Evolutionary conservation across 768 basidiomycete genomes (phyloP), one percentile per base, ranked within the genome.

Genomic region (Suillus bovinus): DNA sequence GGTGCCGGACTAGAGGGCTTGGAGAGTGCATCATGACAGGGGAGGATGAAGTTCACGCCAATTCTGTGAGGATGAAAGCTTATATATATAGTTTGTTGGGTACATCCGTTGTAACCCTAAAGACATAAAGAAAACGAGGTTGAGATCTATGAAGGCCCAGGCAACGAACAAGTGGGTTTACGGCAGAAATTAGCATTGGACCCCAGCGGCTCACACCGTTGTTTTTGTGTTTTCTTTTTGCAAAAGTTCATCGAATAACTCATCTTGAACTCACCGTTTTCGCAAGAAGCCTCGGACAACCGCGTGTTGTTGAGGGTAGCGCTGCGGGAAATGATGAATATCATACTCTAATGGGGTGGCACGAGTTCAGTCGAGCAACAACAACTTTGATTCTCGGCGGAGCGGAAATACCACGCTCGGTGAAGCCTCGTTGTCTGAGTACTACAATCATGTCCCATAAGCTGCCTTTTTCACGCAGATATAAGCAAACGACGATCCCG

Each of bases 131-230:
- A 61, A 60, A 65, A 65, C 66, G 64, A 66, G 64, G 66, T 13
- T 24, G 4, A 64, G 44, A 60, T 67, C 64, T 65, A 65, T 65
- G 64, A 67, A 62, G 54, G 64, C 55, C 64, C 64, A 62, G 66
- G 52, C 63, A 63, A 46, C 33, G 20, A 52, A 22, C 46, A 29
- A n/a, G 60, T 36, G 29, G 34, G 22, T 55, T 62, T 67, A 63
- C 66, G 66, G 60, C 58, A 67, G 7, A 62, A 67, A 63, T 67
- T 72, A 71, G 66, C 71, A 68, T 71, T 72, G 64, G 58, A 70
- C 60, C 54, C 27, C 70, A 72, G 71, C 70, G 70, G 60, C 68
- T 38, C 16, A 27, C 24, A 39, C 54, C 20, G 7, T n/a, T n/a
- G n/a, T n/a, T n/a, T n/a, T n/a, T n/a, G n/a, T n/a, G n/a, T n/a